These are phyloP conservation scores for Lojkania enalia DNA, from an alignment of 2,329 filamentous ascomycete genomes.

Conservation along the genomic window DNA sequence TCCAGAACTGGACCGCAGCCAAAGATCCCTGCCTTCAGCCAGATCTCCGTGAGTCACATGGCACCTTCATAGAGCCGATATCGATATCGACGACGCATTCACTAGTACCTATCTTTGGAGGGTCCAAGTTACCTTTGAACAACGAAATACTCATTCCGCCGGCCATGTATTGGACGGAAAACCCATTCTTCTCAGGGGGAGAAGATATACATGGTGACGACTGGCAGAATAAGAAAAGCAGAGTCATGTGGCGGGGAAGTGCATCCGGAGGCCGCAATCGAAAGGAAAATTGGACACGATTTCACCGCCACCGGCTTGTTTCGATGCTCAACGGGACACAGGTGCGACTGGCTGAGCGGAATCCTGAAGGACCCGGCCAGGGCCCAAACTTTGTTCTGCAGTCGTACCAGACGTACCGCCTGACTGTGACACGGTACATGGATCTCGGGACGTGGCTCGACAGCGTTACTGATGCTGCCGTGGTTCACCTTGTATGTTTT, in stretches of 20 bases:
- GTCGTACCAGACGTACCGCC: conserved; percentile 43
- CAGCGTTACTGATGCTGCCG: conserved; percentile 46
- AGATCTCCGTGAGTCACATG: conserved; percentile 51
- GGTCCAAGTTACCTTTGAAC: conserved; percentile 55
- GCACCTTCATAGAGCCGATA: conserved; percentile 54
- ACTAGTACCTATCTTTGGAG: conserved; percentile 55
- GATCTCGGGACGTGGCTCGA: conserved; percentile 47
- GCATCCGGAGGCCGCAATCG: conserved; percentile 54
- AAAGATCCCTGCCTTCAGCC: conserved; percentile 53
- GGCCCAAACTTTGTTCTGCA: conserved; percentile 48
- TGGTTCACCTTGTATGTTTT: conserved; percentile 51
- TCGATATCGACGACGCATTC: conserved; percentile 49
- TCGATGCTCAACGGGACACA: conserved; percentile 71
- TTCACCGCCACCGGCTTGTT: conserved; percentile 76
- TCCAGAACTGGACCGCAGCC: conserved; percentile 52
- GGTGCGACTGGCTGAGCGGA: conserved; percentile 53
- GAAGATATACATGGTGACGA: conserved; percentile 40
- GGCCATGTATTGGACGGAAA: conserved; percentile 54
- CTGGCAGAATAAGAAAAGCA: conserved; percentile 50
- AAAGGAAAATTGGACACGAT: conserved; percentile 67
- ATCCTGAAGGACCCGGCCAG: conserved; percentile 8
- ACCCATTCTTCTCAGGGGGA: conserved; percentile 49
- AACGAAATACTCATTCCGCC: conserved; percentile 58
- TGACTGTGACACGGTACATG: conserved; percentile 32
- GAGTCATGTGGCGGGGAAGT: conserved; percentile 53